Percentiles rank a stretch among this genome's conserved stretches.
Conservation (phyloP, 148 eudicot genomes). For the Vaccinium macrocarpon region DNA sequence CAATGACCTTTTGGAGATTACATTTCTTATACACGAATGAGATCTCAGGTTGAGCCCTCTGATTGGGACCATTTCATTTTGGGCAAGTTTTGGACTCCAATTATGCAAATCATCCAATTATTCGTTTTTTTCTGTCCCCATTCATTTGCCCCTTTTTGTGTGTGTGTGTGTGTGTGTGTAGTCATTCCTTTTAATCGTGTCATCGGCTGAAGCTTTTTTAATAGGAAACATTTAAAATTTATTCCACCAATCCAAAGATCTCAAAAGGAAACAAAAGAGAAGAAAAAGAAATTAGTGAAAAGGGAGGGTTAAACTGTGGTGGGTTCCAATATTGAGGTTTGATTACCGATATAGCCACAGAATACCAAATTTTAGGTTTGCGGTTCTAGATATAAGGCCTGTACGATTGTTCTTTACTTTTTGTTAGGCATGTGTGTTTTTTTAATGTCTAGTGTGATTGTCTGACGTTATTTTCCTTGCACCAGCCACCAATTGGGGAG, state of each 20-base stretch:
- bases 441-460: not conserved
- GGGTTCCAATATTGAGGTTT: not conserved
- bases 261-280: not conserved
- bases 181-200: not conserved
- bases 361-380: not conserved
- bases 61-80: not conserved
- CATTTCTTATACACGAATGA: not conserved
- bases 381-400: not conserved
- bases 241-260: not conserved
- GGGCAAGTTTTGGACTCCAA: not conserved
- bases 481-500: conserved; percentile 84
- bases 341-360: not conserved
- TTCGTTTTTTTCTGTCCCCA: not conserved
- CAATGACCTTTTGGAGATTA: not conserved
- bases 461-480: conserved; percentile 6
- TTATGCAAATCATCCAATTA: not conserved
- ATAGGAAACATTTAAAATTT: not conserved
- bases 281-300: not conserved
- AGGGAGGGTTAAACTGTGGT: not conserved
- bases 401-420: not conserved
- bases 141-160: not conserved
- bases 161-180: too few species aligned
- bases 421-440: not conserved
- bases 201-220: not conserved
- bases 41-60: not conserved